These are phyloP conservation scores for Sporothrix mexicana DNA, from an alignment of 2,329 filamentous ascomycete genomes.

Conservation along the genomic window DNA sequence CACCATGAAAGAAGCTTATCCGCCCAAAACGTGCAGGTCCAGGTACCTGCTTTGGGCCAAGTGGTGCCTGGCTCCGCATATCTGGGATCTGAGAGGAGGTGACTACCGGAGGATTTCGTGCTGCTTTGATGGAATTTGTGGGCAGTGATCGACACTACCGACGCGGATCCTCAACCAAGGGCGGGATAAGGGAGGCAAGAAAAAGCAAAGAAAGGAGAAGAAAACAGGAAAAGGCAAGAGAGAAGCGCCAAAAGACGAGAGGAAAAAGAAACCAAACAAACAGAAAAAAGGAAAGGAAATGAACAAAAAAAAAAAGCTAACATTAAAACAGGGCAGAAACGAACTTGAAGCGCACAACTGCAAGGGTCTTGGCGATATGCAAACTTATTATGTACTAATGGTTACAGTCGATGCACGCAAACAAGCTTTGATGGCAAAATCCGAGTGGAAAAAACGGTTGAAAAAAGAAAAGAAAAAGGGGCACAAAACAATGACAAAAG, in stretches of 20 bases:
- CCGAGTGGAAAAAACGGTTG: not conserved
- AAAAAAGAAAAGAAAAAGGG: slow-evolving; percentile 16
- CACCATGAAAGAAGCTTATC: slow-evolving; percentile 19
- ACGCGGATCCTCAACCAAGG: slow-evolving; percentile 13
- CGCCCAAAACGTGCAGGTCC: not conserved
- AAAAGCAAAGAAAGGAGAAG: not conserved
- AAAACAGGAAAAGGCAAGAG: not conserved
- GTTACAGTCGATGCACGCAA: not conserved
- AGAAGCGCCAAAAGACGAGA: not conserved
- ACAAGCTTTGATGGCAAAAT: not conserved
- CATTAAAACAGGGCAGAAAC: not conserved
- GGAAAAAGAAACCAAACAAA: not conserved
- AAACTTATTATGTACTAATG: not conserved
- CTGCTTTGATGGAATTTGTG: slow-evolving; percentile 4
- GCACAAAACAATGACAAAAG: slow-evolving; percentile 2
- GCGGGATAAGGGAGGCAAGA: not conserved
- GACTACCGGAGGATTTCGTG: slow-evolving; percentile 15
- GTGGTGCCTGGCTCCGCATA: slow-evolving; percentile 4
- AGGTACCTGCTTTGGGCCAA: not conserved
- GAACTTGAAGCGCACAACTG: not conserved
- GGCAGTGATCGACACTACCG: not conserved
- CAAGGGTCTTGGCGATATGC: too few species aligned
- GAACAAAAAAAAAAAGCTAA: not conserved
- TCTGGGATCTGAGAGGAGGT: not conserved
- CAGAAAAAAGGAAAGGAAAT: not conserved